Percentiles rank a stretch among this genome's conserved stretches.
These are phyloP conservation scores for Suillus occidentalis DNA, from an alignment of 768 basidiomycete species.

Conservation along the genomic window DNA sequence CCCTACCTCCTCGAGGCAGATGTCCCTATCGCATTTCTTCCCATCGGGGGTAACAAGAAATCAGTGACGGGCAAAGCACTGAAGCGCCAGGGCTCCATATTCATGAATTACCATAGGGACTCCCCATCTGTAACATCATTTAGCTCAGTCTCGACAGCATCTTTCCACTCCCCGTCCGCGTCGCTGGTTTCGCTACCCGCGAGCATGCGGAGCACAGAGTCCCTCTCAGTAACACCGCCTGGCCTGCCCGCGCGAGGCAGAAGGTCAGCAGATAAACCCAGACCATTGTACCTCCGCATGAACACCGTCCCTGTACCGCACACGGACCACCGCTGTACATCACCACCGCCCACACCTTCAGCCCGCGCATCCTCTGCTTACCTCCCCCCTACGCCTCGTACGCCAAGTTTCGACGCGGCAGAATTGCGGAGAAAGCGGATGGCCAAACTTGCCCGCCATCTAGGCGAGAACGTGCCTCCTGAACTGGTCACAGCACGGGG, in stretches of 20 bases:
- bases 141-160: constrained; percentile 14
- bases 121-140: constrained; percentile 24
- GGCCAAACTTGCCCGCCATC: constrained; percentile 56
- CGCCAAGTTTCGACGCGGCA: constrained; percentile 25
- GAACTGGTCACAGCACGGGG: constrained; percentile 47
- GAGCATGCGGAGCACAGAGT: constrained; percentile 16
- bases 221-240: constrained; percentile 14
- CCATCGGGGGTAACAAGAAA: constrained; percentile 18
- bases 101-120: constrained; percentile 21
- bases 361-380: constrained; percentile 5
- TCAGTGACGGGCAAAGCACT: constrained; percentile 16
- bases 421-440: constrained; percentile 47
- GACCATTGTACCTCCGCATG: constrained; percentile 24
- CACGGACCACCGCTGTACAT: constrained; percentile 10
- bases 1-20: constrained; percentile 34
- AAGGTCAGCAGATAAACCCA: constrained; percentile 17
- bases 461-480: constrained; percentile 59
- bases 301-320: constrained; percentile 18
- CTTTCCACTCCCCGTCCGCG: constrained; percentile 12
- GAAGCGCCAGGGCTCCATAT: constrained; percentile 35
- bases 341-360: constrained; percentile 17
- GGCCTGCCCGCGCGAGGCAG: constrained; percentile 20
- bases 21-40: constrained; percentile 20
- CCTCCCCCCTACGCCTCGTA: constrained; percentile 20
- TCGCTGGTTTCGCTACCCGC: constrained; percentile 20